phyloP scores from a whole-genome alignment of 441 rosid genomes.

The Francoa sonchifolia region DNA sequence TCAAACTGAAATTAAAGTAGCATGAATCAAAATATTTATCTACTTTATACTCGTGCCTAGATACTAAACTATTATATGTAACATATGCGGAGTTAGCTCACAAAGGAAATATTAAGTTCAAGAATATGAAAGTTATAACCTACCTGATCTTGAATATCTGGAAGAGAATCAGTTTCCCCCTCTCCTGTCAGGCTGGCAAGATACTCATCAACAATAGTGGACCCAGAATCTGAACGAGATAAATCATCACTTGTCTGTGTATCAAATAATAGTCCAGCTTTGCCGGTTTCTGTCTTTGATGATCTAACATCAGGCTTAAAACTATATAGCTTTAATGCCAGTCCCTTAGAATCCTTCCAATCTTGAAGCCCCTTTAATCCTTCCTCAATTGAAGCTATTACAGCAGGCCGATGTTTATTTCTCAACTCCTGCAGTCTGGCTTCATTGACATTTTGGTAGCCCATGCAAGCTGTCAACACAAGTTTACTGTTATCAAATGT shows the following conservation, averaged over 20 bases:
- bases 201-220: slow-evolving; percentile 67
- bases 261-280: slow-evolving; percentile 20
- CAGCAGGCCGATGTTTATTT: slow-evolving; percentile 79
- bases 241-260: slow-evolving; percentile 45
- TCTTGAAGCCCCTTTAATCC: slow-evolving; percentile 90
- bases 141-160: slow-evolving; percentile 93
- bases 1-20: not conserved
- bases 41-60: too few species aligned
- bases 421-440: slow-evolving; percentile 64
- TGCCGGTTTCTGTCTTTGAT: slow-evolving; percentile 41
- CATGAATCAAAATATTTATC: not conserved
- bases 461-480: slow-evolving; percentile 97
- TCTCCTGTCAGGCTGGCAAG: slow-evolving; percentile 60
- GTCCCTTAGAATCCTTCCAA: slow-evolving; percentile 76
- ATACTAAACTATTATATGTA: too few species aligned
- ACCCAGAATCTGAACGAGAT: slow-evolving; percentile 63
- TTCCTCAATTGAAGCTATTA: slow-evolving; percentile 73
- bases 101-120: not conserved
- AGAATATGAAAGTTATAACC: slow-evolving; percentile 5
- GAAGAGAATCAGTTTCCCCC: slow-evolving; percentile 58
- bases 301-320: slow-evolving; percentile 77
- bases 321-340: slow-evolving; percentile 82
- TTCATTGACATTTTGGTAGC: slow-evolving; percentile 88
- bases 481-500: slow-evolving; percentile 99
- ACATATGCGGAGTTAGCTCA: too few species aligned